These are phyloP conservation scores for Geranium incanum DNA, from an alignment of 441 rosid genomes.

Conservation along the genomic window DNA sequence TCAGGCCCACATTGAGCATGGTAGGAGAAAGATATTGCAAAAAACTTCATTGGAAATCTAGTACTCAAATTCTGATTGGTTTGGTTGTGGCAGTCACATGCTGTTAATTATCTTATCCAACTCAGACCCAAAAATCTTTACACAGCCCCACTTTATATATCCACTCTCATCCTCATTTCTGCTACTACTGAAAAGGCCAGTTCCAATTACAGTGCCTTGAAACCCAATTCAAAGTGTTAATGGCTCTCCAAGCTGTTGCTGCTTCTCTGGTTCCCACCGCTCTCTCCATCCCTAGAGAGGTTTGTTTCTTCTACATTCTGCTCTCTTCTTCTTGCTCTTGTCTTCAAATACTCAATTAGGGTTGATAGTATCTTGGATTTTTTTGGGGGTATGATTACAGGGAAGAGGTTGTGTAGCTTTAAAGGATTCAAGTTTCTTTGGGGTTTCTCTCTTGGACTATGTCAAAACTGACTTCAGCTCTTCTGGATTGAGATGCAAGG, in stretches of 20 bases:
- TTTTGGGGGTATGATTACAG: slow-evolving; percentile 30
- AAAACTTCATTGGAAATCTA: slow-evolving; percentile 44
- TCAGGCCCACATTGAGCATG: background rate
- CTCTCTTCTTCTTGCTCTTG: background rate
- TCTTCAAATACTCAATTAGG: background rate
- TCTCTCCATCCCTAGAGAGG: slow-evolving; percentile 62
- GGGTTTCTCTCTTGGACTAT: slow-evolving; percentile 60
- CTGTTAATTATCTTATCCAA: slow-evolving; percentile 13
- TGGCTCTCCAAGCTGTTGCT: slow-evolving; percentile 62
- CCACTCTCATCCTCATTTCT: background rate
- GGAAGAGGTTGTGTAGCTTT: slow-evolving; percentile 45
- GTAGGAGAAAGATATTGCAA: background rate
- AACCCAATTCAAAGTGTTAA: slow-evolving; percentile 10
- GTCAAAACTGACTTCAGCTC: slow-evolving; percentile 47
- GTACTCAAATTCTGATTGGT: slow-evolving; percentile 42
- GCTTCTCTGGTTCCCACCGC: slow-evolving; percentile 66
- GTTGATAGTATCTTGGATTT: background rate
- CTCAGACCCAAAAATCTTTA: background rate
- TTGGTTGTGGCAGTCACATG: slow-evolving; percentile 14
- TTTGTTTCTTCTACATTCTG: background rate
- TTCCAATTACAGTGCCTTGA: background rate
- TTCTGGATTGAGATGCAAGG: slow-evolving; percentile 63
- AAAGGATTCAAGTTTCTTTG: slow-evolving; percentile 74
- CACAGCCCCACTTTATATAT: background rate
- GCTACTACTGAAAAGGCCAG: background rate